Base-by-base conservation (phyloP, 352 stramenopile species). In the Globisporangium canariense region DNA sequence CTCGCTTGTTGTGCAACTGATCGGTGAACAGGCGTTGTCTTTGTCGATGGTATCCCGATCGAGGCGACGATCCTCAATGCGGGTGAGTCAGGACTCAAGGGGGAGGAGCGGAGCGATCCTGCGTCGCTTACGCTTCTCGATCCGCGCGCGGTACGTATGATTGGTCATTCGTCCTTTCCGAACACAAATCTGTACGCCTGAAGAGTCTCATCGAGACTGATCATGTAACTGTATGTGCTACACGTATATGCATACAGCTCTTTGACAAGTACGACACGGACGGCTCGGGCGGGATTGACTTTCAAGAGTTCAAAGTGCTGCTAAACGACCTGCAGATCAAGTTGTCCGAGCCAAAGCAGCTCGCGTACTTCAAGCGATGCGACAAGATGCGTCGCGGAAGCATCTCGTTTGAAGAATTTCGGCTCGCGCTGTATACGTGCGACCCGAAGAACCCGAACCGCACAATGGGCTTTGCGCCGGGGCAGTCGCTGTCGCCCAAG, bases 251-350 rank as follows among this genome's bases (percentile, higher is more conserved):
- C 11, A 50, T 45, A 16, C 63, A 94, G 86, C 75, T 94, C 38
- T 94, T 94, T 57, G 76, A 90, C 64, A 91, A 94, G 58, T 94
- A 93, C 67, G 84, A 94, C 65, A 61, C 75, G 10, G 86, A 94
- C 43, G 76, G 77, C 14, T 93, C 83, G 3, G 86, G 83, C 6
- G 83, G 84, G 25, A 93, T 94, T 40, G 83, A 92, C 64, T 73
- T 90, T 34, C 70, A 89, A 3, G 86, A 94, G 70, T 94, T 94
- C 70, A 83, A 80, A 49, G 71, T 91, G 22, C 68, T 94, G 18
- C 69, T 94, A 36, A 56, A 66, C 10, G 83, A 92, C 57, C 66
- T 94, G 20, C 38, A 72, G 8, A 71, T 94, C 47, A 67, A 79
- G 2, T 53, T 94, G 22, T 81, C 81, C 20, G 80, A 90, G 54